Evolutionary conservation across 768 basidiomycete genomes (phyloP), one percentile per base, ranked within the genome.

Genomic region (Naganishia randhawae): DNA sequence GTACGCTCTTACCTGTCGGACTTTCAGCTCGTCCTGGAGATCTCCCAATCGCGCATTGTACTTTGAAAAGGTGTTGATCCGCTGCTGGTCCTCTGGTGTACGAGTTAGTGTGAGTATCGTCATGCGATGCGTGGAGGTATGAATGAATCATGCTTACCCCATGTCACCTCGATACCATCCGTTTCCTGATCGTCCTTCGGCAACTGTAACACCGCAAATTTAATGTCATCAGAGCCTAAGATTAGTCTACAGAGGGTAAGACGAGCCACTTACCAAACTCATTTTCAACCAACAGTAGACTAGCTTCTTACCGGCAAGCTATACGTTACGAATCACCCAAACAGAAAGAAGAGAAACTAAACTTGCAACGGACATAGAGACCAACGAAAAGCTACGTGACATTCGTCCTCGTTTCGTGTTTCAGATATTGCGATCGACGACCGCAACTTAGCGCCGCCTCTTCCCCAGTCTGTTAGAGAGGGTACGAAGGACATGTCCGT

Each of bases 21-120:
- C 81, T 65, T 86, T 84, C 33, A 93, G 83, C 64, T 85, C 87
- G 70, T 88, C 90, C 73, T 90, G 86, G 41, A 92, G 83, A 31
- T 84, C 83, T 8, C 86, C 84, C 67, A 90, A 80, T 53, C 92
- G 86, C 9, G 87, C 87, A 74, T 95, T 96, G 42, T 94, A 83
- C 78, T 92, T 94, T 0, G 92, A 95, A 78, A 97, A 96, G 0
- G 86, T 84, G 81, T 88, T 95, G 81, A 97, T 97, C 32, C 86
- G 85, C 72, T 92, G 87, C 78, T 97, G 93, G 78, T 93, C 91
- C 80, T 84, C 84, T 84, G 66, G 83, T 86, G 54, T 4, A 86
- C 25, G 35, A 17, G 32, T 13, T 41, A 17, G 35, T 54, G 29
- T 32, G 29, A 65, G 29, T 29, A 37, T 13, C 22, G 17, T 16